Conservation (phyloP, 1,139 yeast genomes). For the Saccharomyces hybrid region DNA sequence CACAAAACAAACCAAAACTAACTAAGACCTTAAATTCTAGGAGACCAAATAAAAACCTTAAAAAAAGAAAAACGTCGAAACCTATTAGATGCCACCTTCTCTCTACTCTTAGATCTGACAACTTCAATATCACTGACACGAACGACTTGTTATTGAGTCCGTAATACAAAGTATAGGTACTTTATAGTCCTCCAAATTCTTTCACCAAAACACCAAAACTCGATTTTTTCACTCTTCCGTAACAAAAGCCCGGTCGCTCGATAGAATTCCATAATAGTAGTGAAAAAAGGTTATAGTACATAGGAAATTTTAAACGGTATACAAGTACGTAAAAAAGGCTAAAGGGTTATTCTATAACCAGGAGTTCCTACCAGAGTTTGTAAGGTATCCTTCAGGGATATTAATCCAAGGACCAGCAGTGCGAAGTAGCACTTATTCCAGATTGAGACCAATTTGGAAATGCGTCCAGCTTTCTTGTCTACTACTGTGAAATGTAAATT, state of each 20-base stretch:
- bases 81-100: neutral
- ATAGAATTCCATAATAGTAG: neutral
- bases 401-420: constrained; percentile 15
- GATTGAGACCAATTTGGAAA: constrained; percentile 9
- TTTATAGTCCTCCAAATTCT: neutral
- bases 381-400: constrained; percentile 12
- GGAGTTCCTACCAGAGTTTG: neutral
- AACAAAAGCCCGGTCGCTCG: neutral
- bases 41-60: neutral
- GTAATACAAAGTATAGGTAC: neutral
- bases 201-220: neutral
- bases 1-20: neutral
- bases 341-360: neutral
- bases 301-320: neutral
- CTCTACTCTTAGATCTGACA: neutral
- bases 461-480: constrained; percentile 2
- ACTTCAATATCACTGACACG: neutral
- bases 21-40: neutral
- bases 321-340: neutral
- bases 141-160: neutral
- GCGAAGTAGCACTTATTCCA: constrained; percentile 22
- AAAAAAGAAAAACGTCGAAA: neutral
- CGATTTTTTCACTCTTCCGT: neutral
- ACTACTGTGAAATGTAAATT: constrained; percentile 13
- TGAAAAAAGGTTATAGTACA: neutral